These are phyloP conservation scores for Jaminaea rosea DNA, from an alignment of 1,284 basidiomycete genomes.

Conservation along the genomic window DNA sequence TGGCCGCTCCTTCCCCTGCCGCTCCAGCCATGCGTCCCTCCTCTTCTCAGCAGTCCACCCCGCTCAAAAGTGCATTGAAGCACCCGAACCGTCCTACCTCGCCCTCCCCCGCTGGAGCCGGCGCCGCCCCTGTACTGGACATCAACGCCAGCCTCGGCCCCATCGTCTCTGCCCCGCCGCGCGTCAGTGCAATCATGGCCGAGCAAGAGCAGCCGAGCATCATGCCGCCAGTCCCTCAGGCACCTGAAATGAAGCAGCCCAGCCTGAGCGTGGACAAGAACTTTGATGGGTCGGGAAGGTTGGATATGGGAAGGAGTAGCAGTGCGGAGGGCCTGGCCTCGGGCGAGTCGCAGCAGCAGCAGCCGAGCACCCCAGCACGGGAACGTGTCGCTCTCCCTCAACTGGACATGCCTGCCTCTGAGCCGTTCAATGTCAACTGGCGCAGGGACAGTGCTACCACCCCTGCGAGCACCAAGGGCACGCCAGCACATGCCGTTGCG, in stretches of 20 bases:
- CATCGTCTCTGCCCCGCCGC: not conserved
- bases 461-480: too few relatives aligned
- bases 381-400: constrained; percentile 13
- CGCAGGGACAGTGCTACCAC: too few relatives aligned
- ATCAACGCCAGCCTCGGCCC: not conserved
- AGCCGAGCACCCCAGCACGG: not conserved
- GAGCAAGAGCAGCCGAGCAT: not conserved
- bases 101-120: not conserved
- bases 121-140: not conserved
- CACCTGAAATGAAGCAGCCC: not conserved
- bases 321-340: not conserved
- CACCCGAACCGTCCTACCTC: too few relatives aligned
- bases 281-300: constrained; percentile 39
- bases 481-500: too few relatives aligned
- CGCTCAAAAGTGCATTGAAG: too few relatives aligned
- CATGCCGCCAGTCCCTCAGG: too few relatives aligned
- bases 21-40: not conserved
- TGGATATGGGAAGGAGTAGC: constrained; percentile 14
- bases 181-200: not conserved
- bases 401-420: constrained; percentile 36
- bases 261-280: constrained; percentile 32
- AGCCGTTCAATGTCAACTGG: constrained; percentile 34
- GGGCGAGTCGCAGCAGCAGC: not conserved
- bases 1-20: not conserved
- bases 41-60: not conserved